A percentile compares a stretch with the other conserved stretches of the same genome.
phyloP scores from a whole-genome alignment of 2,329 filamentous ascomycete species.

The Aureobasidium melanogenum region DNA sequence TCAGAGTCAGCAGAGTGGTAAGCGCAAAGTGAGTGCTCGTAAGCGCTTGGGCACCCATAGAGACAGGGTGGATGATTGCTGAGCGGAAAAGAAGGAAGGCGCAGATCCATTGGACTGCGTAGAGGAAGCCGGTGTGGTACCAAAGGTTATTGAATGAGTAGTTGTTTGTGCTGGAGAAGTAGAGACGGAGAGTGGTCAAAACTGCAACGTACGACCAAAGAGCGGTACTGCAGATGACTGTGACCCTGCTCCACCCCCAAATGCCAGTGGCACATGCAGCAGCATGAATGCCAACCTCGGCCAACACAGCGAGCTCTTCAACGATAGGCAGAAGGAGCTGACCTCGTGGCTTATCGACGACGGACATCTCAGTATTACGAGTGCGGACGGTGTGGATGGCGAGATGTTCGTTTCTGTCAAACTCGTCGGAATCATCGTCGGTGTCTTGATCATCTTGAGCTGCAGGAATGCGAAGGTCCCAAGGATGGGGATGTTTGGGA shows the following conservation, averaged over 20 bases:
- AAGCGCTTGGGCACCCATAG: constrained; percentile 53
- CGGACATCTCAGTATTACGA: constrained; percentile 36
- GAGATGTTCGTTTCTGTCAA: constrained; percentile 46
- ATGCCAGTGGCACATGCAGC: constrained; percentile 52
- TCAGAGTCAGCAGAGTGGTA: constrained; percentile 61
- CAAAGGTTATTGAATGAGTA: constrained; percentile 67
- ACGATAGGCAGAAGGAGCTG: constrained; percentile 61
- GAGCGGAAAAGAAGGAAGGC: constrained; percentile 73
- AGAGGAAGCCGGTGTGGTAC: constrained; percentile 86
- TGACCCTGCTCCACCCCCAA: constrained; percentile 40
- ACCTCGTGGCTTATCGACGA: constrained; percentile 64
- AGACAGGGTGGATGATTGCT: constrained; percentile 66
- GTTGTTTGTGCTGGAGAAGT: constrained; percentile 51
- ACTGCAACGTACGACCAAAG: constrained; percentile 75
- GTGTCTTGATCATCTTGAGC: constrained; percentile 21
- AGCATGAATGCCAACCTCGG: constrained; percentile 61
- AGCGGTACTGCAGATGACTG: constrained; percentile 57
- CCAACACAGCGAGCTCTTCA: constrained; percentile 67
- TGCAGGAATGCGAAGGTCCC: constrained; percentile 25
- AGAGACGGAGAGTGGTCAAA: constrained; percentile 62
- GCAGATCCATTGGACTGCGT: constrained; percentile 74
- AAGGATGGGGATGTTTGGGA: constrained; percentile 31
- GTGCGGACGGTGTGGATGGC: constrained; percentile 48
- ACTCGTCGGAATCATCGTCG: constrained; percentile 45
- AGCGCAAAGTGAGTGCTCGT: constrained; percentile 67